Conservation (phyloP, 148 eudicot species). For the Silene uniflora region DNA sequence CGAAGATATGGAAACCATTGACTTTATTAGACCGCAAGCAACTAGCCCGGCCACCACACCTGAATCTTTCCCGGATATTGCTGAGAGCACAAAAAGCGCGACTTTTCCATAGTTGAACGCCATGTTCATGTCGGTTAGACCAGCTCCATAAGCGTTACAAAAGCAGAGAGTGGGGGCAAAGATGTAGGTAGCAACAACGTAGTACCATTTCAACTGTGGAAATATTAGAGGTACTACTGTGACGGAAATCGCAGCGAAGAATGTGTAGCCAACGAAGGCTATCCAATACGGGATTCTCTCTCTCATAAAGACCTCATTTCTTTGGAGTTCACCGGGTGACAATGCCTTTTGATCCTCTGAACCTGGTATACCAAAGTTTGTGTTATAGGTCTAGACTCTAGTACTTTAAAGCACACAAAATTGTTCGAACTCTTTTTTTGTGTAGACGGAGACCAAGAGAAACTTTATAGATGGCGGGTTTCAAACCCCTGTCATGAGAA, state of each 20-base stretch:
- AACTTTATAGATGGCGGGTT: background rate
- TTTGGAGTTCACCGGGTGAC: conserved; percentile 23
- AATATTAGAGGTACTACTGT: conserved; percentile 53
- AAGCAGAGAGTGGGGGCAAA: conserved; percentile 62
- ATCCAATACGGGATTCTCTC: conserved; percentile 59
- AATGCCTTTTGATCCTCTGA: conserved; percentile 13
- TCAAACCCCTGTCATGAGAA: background rate
- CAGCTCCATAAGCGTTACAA: conserved; percentile 92
- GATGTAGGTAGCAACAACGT: conserved; percentile 48
- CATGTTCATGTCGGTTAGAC: conserved; percentile 90
- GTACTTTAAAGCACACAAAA: background rate
- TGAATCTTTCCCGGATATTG: conserved; percentile 43
- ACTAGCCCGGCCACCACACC: conserved; percentile 86
- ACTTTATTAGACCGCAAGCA: conserved; percentile 76
- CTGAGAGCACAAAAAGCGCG: conserved; percentile 72
- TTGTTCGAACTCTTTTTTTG: background rate
- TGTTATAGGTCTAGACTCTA: background rate
- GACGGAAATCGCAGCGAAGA: conserved; percentile 37
- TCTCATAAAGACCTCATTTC: conserved; percentile 42
- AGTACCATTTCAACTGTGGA: conserved; percentile 66
- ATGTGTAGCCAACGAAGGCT: conserved; percentile 39
- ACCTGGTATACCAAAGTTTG: conserved; percentile 18
- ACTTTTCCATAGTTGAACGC: conserved; percentile 91
- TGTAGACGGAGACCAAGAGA: too few species aligned
- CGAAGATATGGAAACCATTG: conserved; percentile 73